These are phyloP conservation scores for Plantago ovata DNA, from an alignment of 257 asterid genomes.

Conservation along the genomic window DNA sequence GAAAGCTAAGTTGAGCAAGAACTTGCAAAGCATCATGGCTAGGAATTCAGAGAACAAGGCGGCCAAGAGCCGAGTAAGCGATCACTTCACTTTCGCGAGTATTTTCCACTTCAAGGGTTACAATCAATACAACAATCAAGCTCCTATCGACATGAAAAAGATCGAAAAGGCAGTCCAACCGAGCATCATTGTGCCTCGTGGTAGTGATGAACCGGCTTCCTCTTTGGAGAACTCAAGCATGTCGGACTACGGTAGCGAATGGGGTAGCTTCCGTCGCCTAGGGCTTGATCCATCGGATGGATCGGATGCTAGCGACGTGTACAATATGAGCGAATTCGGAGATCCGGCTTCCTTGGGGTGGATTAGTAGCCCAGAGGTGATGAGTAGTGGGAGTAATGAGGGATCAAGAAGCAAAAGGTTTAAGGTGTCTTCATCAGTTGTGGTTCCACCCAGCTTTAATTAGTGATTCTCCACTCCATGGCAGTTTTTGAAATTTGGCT, in stretches of 20 bases:
- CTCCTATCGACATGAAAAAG: constrained; percentile 39
- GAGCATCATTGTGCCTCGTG: constrained; percentile 67
- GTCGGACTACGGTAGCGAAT: constrained; percentile 55
- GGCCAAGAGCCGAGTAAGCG: constrained; percentile 67
- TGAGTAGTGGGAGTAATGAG: constrained; percentile 27
- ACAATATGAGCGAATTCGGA: constrained; percentile 30
- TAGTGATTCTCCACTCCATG: constrained; percentile 33
- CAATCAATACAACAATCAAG: constrained; percentile 34
- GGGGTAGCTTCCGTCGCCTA: constrained; percentile 39
- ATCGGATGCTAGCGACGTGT: constrained; percentile 42
- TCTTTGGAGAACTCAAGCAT: constrained; percentile 50
- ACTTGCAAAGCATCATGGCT: constrained; percentile 71
- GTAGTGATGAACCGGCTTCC: constrained; percentile 26
- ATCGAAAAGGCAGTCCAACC: constrained; percentile 76
- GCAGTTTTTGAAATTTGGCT: constrained; percentile 26
- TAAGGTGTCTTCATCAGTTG: constrained; percentile 73
- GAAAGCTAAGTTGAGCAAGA: constrained; percentile 76
- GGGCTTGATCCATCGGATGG: constrained; percentile 56
- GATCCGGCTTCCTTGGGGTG: constrained; percentile 45
- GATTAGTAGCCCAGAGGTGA: constrained; percentile 69
- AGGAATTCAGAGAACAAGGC: constrained; percentile 59
- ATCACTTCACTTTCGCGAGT: constrained; percentile 84
- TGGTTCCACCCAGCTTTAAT: constrained; percentile 79
- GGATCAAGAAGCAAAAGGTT: constrained; percentile 71
- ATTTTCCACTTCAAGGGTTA: constrained; percentile 61